Base-by-base conservation (phyloP, 2,329 filamentous ascomycete genomes). In the Cladorrhinum sp. region DNA sequence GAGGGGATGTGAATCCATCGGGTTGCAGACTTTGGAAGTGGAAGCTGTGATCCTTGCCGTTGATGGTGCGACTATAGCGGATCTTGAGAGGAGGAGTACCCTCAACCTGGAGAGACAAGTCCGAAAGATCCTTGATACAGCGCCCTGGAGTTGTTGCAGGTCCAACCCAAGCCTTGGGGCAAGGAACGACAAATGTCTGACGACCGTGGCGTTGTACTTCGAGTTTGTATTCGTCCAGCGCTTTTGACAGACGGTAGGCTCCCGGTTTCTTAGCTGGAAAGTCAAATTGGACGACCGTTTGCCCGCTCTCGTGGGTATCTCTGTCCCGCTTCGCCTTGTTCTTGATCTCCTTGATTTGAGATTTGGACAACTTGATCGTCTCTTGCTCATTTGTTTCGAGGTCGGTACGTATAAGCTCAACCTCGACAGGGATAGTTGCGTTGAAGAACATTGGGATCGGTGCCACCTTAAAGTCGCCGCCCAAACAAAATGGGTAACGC, bases 11-110 rank as follows among this genome's bases (percentile, higher is more conserved):
- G 69, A 93, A 88, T 36, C 91, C 90, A 53, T 97, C 92, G 0
- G 95, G 93, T 68, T 96, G 93, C 50, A 99, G 85, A 69, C 91
- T 96, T 74, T 98, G 93, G 68, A 96, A 93, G 64, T 93, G 92
- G 66, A 93, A 92, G 62, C 90, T 91, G 67, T 88, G 87, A 65
- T 96, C 87, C 65, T 90, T 88, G 63, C 87, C 86, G 67, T 98
- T 96, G 67, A 96, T 87, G 6, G 87, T 88, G 57, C 92, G 89
- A 69, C 91, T 95, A 75, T 99, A 99, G 68, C 91, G 91, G 67
- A 99, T 90, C 72, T 93, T 93, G 65, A 99, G 80, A 2, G 95
- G 95, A 2, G 96, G 91, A 0, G 92, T 96, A 18, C 95, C 95
- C 65, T 90, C 83, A 3, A 97, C 91, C 68, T 93, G 87, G 55